Percentiles rank a stretch among this genome's conserved stretches.
Conservation (phyloP, 371 early-diverging fungal genomes). For the Funneliformis caledonium region DNA sequence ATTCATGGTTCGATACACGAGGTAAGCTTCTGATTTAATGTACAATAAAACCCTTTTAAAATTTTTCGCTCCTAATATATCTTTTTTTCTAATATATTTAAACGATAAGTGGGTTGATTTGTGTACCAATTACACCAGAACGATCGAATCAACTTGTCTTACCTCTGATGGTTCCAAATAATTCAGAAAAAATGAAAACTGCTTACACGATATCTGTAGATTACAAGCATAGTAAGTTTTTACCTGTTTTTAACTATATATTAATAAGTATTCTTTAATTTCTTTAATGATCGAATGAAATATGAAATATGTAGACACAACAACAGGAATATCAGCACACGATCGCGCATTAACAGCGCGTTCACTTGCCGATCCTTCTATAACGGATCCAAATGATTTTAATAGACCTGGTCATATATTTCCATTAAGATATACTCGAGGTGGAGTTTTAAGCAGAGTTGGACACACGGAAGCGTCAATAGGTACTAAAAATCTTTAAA, state of each 20-base stretch:
- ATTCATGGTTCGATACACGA: conserved; percentile 90
- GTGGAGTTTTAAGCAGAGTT: conserved; percentile 80
- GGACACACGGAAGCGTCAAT: conserved; percentile 96
- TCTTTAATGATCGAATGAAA: not conserved
- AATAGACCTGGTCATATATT: conserved; percentile 94
- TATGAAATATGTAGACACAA: conserved; percentile 55
- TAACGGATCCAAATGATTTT: conserved; percentile 72
- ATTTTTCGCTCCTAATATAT: not conserved
- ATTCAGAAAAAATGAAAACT: conserved; percentile 87
- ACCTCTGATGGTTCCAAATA: conserved; percentile 92
- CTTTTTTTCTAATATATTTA: not conserved
- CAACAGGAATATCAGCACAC: conserved; percentile 94
- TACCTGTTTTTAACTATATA: not conserved
- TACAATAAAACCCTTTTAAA: not conserved
- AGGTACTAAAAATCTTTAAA: conserved; percentile 41
- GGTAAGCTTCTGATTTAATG: conserved; percentile 52
- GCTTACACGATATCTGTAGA: conserved; percentile 94
- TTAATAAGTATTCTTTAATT: not conserved
- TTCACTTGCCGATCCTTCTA: conserved; percentile 74
- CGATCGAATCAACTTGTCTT: conserved; percentile 81
- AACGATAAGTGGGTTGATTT: conserved; percentile 82
- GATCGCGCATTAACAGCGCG: conserved; percentile 86
- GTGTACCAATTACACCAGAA: conserved; percentile 79
- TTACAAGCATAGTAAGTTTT: conserved; percentile 63
- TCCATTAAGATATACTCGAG: conserved; percentile 81